Conservation (phyloP, 1,139 yeast genomes). For the Pichia sp. region DNA sequence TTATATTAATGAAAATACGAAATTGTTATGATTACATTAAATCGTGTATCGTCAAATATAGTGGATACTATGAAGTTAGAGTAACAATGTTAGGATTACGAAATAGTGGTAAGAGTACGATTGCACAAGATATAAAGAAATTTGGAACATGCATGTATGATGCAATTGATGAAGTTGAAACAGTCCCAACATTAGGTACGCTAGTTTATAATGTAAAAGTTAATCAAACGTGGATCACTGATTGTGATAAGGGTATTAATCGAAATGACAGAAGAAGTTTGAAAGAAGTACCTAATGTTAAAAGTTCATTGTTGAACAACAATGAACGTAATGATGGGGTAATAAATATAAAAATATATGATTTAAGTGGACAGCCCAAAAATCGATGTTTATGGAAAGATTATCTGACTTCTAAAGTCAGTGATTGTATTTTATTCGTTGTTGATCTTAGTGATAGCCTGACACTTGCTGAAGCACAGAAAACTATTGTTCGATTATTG, state of each 20-base stretch:
- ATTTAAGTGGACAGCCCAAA: slow-evolving; percentile 25
- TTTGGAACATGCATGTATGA: background rate
- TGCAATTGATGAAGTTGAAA: slow-evolving; percentile 7
- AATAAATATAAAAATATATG: slow-evolving; percentile 19
- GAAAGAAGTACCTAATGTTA: too few species aligned
- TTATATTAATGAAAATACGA: too few species aligned
- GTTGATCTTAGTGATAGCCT: slow-evolving; percentile 25
- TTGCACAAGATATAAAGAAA: slow-evolving; percentile 9
- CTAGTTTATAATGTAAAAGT: slow-evolving; percentile 4
- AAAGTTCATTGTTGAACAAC: background rate
- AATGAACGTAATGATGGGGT: background rate
- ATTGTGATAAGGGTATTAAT: background rate
- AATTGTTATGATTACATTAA: too few species aligned
- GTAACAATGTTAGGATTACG: slow-evolving; percentile 23
- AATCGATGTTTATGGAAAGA: slow-evolving; percentile 20
- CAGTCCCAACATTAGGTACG: slow-evolving; percentile 21
- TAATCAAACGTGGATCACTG: background rate
- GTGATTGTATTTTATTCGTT: slow-evolving; percentile 20
- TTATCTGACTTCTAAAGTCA: background rate
- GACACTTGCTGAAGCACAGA: slow-evolving; percentile 18
- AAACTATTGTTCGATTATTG: slow-evolving; percentile 15
- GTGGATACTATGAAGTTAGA: slow-evolving; percentile 21
- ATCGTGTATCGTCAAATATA: too few species aligned
- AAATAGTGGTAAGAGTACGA: slow-evolving; percentile 26
- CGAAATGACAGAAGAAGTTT: background rate